Evolutionary conservation across 164 flowering plant species (phyloP).

Genomic region (Cinnamomum micranthum): DNA sequence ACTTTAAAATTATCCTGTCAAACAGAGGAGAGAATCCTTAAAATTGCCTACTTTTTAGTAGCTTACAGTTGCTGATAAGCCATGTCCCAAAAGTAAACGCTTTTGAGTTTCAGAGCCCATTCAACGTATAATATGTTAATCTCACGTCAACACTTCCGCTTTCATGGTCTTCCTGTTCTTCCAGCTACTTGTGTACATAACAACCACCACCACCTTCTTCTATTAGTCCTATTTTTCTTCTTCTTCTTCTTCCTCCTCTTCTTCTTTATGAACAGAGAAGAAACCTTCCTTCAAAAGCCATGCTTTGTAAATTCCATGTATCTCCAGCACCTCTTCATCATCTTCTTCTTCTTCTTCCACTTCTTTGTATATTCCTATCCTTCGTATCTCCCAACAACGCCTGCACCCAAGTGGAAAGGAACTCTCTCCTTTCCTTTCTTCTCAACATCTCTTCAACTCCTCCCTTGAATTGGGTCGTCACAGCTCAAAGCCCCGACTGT

Average conservation of each 20-base stretch:
- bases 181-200: neutral
- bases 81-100: no score
- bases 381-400: constrained; percentile 1
- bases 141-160: no score
- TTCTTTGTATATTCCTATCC: neutral
- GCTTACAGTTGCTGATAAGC: no score
- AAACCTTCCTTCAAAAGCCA: neutral
- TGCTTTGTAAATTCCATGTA: neutral
- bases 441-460: constrained; percentile 10
- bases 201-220: neutral
- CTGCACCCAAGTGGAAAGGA: constrained; percentile 36
- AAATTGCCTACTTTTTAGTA: no score
- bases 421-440: constrained; percentile 32
- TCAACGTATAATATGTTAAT: no score
- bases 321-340: neutral
- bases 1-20: no score
- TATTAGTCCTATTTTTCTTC: neutral
- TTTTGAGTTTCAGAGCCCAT: no score
- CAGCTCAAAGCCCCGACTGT: constrained; percentile 25
- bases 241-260: neutral
- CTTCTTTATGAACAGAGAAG: neutral
- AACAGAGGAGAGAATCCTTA: no score
- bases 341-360: neutral
- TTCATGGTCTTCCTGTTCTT: neutral
- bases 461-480: constrained; percentile 35